Base-by-base conservation (phyloP, 2,329 filamentous ascomycete genomes). In the Phoma sp. region DNA sequence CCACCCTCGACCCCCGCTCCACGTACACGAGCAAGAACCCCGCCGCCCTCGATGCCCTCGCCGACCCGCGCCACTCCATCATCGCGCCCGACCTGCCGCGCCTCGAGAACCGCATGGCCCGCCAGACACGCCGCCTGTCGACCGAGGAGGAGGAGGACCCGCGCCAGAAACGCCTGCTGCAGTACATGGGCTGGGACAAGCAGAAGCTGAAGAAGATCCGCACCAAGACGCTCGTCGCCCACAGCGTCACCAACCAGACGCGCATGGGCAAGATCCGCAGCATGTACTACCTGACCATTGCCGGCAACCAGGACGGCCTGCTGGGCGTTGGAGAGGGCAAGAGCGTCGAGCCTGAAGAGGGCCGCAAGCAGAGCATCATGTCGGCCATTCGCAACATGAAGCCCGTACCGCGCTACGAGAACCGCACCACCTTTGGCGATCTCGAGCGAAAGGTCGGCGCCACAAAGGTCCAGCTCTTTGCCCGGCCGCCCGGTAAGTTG, bases 301-400 rank as follows among this genome's bases (percentile, higher is more conserved):
- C 92, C 6, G 95, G 95, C 47, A 96, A 98, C 77, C 84, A 86
- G 55, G 85, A 95, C 63, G 95, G 95, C 15, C 84, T 94, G 69
- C 77, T 99, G 29, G 95, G 95, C 10, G 83, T 98, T 56, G 95
- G 95, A 52, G 90, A 94, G 77, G 93, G 91, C 66, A 99, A 98
- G 82, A 89, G 89, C 9, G 86, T 88, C 25, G 92, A 97, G 76
- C 70, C 80, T 1, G 78, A 82, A 29, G 86, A 90, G 55, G 91
- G 91, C 0, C 74, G 78, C 35, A 78, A 83, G 61, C 92, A 96
- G 79, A 90, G 92, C 39, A 86, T 85, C 76, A 86, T 92, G 78
- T 83, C 88, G 62, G 94, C 95, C 22, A 90, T 98, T 65, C 84
- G 89, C 70, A 97, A 95, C 81, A 92, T 99, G 91, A 86, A 87